phyloP scores from a whole-genome alignment of 2,329 filamentous ascomycete species.

The Fusarium sambucinum region DNA sequence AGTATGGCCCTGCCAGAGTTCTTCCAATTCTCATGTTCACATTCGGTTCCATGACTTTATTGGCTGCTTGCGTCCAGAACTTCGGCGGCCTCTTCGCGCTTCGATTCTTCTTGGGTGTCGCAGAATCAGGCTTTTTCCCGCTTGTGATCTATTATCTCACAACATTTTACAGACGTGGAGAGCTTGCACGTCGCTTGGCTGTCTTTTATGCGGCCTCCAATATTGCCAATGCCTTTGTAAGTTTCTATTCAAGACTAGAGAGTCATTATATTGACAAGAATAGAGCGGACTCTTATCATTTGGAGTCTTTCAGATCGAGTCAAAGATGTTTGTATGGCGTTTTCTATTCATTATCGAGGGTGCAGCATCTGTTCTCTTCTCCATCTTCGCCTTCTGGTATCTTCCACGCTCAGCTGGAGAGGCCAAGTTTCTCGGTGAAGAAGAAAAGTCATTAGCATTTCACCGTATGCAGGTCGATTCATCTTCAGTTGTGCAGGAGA shows the following conservation, averaged over 20 bases:
- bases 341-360: constrained; percentile 26
- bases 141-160: constrained; percentile 24
- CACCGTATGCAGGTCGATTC: constrained; percentile 24
- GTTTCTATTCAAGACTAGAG: accelerated
- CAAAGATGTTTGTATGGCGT: constrained; percentile 9
- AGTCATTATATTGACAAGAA: accelerated
- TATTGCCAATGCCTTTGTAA: constrained; percentile 20
- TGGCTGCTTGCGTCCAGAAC: constrained; percentile 11
- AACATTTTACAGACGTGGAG: constrained; percentile 13
- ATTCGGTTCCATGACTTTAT: constrained; percentile 14
- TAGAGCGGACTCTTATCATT: constrained; percentile 18
- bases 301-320: constrained; percentile 18
- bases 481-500: constrained; percentile 19
- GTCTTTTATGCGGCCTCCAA: constrained; percentile 19
- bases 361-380: constrained; percentile 12
- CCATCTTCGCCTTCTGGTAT: constrained; percentile 20
- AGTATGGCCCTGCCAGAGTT: constrained; percentile 2
- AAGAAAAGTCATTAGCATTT: constrained; percentile 14
- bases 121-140: constrained; percentile 16
- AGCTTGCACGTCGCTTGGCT: constrained; percentile 16
- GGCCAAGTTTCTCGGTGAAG: constrained; percentile 15
- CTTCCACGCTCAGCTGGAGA: constrained; percentile 7
- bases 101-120: constrained; percentile 16
- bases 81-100: constrained; percentile 17
- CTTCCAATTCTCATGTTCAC: constrained; percentile 19